Base-by-base conservation (phyloP, 371 early-diverging fungal genomes). In the Batkoa obscura region DNA sequence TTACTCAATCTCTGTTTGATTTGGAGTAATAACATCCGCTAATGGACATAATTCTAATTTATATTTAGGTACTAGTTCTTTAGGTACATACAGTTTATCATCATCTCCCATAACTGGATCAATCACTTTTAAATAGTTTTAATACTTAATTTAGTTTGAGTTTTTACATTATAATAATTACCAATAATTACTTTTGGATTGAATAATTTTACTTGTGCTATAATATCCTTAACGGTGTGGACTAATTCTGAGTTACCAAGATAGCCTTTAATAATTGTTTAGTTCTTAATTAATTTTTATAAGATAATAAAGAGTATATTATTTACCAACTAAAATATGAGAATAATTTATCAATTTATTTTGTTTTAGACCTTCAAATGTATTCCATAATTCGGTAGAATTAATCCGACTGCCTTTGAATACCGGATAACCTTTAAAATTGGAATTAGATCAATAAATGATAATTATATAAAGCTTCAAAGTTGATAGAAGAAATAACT, bases 31-130 rank as follows among this genome's bases (percentile, higher is more conserved):
- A 17, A 89, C 67, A 54, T 83, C 72, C 9, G 89, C 86, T 17
- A 80, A 62, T 17, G 74, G 75, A 59, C 76, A 66, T 49, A 88
- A 66, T 4, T 68, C 60, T 34, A 76, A 64, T 45, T 79, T 73
- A 68, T 94, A 94, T 13, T 89, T 61, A 1, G 78, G 80, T 2
- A 93, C 73, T 23, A 87, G 75, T 46, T 86, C 90, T 32, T 71
- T 60, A 0, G 86, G 78, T 37, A 93, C 90, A 64, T 94, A 93
- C 9, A 94, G 64, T 9, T 72, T 64, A 5, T 83, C 87, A 62
- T 85, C 73, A 66, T 94, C 95, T 23, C 95, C 95, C 74, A 94
- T 79, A 1, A 94, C 95, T 1, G 94, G 88, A 67, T 94, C 95
- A 57, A 90, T 70, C 0, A 93, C 86, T 82, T 61, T 3, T 56